phyloP scores from a whole-genome alignment of 352 stramenopile genomes.

The Blastocystis sp. region DNA sequence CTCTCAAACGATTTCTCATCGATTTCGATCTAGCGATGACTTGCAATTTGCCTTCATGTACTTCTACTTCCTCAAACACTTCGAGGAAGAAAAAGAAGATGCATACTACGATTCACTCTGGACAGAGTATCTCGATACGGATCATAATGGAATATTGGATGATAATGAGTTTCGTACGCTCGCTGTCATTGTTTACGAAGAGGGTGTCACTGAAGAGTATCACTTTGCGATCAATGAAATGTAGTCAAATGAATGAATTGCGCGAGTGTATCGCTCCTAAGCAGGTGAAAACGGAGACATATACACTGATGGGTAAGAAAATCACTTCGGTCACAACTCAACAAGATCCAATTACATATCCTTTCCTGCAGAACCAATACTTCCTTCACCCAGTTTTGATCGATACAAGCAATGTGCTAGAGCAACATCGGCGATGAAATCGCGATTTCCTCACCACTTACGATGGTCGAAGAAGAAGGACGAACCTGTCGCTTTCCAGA shows the following conservation, averaged over 20 bases:
- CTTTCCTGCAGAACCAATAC: background rate
- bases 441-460: slow-evolving; percentile 69
- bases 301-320: background rate
- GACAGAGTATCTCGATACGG: slow-evolving; percentile 78
- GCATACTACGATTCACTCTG: slow-evolving; percentile 72
- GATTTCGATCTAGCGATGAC: slow-evolving; percentile 81
- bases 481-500: slow-evolving; percentile 81
- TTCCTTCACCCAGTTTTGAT: slow-evolving; percentile 44
- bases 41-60: slow-evolving; percentile 91
- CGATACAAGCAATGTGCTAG: slow-evolving; percentile 59
- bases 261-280: slow-evolving; percentile 17
- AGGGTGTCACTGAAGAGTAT: slow-evolving; percentile 69
- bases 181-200: slow-evolving; percentile 70
- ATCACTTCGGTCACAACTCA: background rate
- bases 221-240: slow-evolving; percentile 57
- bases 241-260: background rate
- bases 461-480: slow-evolving; percentile 72
- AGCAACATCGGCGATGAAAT: slow-evolving; percentile 68
- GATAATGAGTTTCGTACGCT: slow-evolving; percentile 81
- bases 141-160: slow-evolving; percentile 79
- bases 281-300: background rate
- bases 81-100: slow-evolving; percentile 71
- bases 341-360: slow-evolving; percentile 48
- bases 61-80: slow-evolving; percentile 84
- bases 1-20: slow-evolving; percentile 73